Evolutionary conservation across 2,329 filamentous ascomycete genomes (phyloP).

Genomic region (Colletotrichum sp.): DNA sequence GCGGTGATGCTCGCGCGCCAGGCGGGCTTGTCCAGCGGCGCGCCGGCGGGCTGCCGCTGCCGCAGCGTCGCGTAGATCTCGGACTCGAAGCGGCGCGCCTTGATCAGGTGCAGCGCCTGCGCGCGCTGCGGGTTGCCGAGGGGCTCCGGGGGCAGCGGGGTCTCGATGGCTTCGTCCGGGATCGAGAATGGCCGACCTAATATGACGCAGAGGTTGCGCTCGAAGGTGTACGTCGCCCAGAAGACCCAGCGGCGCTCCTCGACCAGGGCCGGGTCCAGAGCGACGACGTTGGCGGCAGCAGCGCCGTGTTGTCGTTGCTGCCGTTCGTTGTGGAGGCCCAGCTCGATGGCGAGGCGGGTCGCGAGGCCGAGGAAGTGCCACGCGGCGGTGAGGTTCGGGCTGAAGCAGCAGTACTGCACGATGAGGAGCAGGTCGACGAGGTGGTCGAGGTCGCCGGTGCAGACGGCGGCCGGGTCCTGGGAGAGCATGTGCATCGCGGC

Average conservation of each 20-base stretch:
- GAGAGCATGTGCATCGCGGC: slow-evolving; percentile 1
- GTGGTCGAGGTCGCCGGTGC: slow-evolving; percentile 15
- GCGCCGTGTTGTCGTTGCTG: not conserved
- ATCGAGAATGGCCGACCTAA: slow-evolving; percentile 16
- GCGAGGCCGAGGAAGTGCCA: slow-evolving; percentile 22
- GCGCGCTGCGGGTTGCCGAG: not conserved
- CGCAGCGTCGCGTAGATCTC: slow-evolving; percentile 26
- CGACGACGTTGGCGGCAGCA: no score
- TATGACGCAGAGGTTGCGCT: slow-evolving; percentile 22
- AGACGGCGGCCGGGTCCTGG: slow-evolving; percentile 1
- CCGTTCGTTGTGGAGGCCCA: slow-evolving; percentile 13
- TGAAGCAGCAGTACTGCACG: slow-evolving; percentile 17
- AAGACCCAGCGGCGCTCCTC: slow-evolving; percentile 15
- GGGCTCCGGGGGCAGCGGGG: not conserved
- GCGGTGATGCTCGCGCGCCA: slow-evolving; percentile 25
- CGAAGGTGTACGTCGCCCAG: slow-evolving; percentile 19
- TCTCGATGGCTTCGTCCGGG: slow-evolving; percentile 20
- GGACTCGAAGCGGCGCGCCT: slow-evolving; percentile 25
- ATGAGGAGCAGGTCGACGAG: slow-evolving; percentile 14
- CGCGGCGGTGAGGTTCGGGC: slow-evolving; percentile 10
- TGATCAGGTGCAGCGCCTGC: slow-evolving; percentile 25
- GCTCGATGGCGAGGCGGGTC: slow-evolving; percentile 11
- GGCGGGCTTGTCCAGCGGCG: not conserved
- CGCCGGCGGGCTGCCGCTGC: slow-evolving; percentile 19
- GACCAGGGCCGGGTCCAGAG: not conserved